Conservation (phyloP, 2,329 filamentous ascomycete genomes). For the Purpureocillium lavendulum region DNA sequence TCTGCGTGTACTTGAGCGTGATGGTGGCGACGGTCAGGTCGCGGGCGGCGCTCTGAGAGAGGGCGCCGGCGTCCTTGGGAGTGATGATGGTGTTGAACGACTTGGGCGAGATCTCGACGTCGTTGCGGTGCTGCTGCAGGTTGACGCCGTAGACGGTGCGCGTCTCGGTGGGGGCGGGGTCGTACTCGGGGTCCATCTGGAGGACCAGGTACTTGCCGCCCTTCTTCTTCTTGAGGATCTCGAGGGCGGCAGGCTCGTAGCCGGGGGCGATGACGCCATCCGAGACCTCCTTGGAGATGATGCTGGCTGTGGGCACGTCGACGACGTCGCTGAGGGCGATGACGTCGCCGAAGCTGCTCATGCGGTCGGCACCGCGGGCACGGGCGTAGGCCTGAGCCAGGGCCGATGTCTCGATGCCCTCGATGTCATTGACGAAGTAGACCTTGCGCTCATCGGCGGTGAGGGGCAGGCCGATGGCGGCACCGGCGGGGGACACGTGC, state of each 20-base stretch:
- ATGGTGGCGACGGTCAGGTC: slow-evolving; percentile 95
- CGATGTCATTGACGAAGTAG: slow-evolving; percentile 96
- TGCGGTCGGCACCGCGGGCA: slow-evolving; percentile 90
- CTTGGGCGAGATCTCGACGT: slow-evolving; percentile 74
- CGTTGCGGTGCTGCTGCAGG: slow-evolving; percentile 86
- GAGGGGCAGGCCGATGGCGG: slow-evolving; percentile 84
- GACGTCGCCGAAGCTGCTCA: slow-evolving; percentile 97
- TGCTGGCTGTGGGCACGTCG: slow-evolving; percentile 88
- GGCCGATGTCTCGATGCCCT: slow-evolving; percentile 74
- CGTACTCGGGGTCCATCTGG: slow-evolving; percentile 85
- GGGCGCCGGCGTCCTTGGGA: slow-evolving; percentile 64
- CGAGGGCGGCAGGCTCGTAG: slow-evolving; percentile 77
- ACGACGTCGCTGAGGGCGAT: slow-evolving; percentile 89
- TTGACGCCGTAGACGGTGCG: slow-evolving; percentile 86
- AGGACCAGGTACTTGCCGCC: slow-evolving; percentile 93
- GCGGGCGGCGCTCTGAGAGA: slow-evolving; percentile 75
- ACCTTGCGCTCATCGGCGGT: slow-evolving; percentile 87
- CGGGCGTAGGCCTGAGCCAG: slow-evolving; percentile 94
- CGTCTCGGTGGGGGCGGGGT: slow-evolving; percentile 71
- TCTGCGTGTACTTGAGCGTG: slow-evolving; percentile 96
- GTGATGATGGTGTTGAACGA: slow-evolving; percentile 82
- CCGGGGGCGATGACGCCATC: slow-evolving; percentile 91
- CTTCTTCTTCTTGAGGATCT: slow-evolving; percentile 96
- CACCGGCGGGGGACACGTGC: slow-evolving; percentile 94
- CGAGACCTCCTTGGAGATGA: slow-evolving; percentile 96